Conservation (phyloP, 208 protist species). For the Leishmania tarentolae region DNA sequence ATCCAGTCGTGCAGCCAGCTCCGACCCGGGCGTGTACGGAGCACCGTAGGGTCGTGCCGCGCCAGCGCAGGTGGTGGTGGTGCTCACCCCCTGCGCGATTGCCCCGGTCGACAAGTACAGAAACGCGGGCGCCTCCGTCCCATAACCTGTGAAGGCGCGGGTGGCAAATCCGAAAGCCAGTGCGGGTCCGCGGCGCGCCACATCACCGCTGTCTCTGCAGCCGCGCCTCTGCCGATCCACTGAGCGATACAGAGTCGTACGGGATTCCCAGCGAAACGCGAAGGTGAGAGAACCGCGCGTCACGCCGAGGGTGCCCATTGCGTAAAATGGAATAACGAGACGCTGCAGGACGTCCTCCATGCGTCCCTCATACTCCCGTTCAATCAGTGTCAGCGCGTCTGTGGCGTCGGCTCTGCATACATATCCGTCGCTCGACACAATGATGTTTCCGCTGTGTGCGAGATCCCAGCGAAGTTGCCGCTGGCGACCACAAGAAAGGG, state of each 20-base stretch:
- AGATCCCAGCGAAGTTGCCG: constrained; percentile 50
- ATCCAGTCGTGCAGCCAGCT: constrained; percentile 58
- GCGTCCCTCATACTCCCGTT: constrained; percentile 25
- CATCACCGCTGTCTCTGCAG: neutral
- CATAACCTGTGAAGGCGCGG: constrained; percentile 31
- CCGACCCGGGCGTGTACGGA: constrained; percentile 39
- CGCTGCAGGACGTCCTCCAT: constrained; percentile 10
- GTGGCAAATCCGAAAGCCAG: constrained; percentile 32
- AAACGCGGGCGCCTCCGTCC: constrained; percentile 25
- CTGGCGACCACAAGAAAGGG: neutral
- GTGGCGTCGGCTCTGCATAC: constrained; percentile 51
- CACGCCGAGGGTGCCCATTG: constrained; percentile 44
- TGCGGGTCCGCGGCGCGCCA: constrained; percentile 30
- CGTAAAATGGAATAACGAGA: constrained; percentile 60
- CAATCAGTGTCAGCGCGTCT: constrained; percentile 39
- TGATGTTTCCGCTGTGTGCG: constrained; percentile 61
- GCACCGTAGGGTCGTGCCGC: constrained; percentile 46
- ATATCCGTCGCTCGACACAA: constrained; percentile 50
- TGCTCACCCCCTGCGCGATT: constrained; percentile 26
- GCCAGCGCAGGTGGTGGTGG: neutral
- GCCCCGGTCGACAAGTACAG: constrained; percentile 60
- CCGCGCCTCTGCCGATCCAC: neutral
- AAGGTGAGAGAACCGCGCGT: constrained; percentile 43
- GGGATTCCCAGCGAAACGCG: constrained; percentile 23
- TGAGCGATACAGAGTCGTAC: neutral